Base-by-base conservation (phyloP, 1,139 yeast genomes). In the Dujonia santamariae region DNA sequence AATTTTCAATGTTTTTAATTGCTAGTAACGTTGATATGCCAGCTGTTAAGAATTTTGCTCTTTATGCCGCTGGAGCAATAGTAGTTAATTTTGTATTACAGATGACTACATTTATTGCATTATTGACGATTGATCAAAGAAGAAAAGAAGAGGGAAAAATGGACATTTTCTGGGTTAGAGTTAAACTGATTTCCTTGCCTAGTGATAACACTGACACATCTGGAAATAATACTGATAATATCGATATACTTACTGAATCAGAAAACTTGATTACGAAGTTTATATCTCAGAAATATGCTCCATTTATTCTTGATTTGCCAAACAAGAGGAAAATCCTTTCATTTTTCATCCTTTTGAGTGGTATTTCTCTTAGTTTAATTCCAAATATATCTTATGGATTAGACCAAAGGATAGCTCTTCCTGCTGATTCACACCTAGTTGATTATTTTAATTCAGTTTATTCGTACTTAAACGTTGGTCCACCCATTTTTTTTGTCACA, bases 1-100 rank as follows among this genome's bases (percentile, higher is more conserved):
- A 92, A 49, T 69, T 82, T 7, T 63, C 80, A 4, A 85, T 96
- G 53, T 88, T 92, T 52, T 60, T 79, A 7, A 63, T 92, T 30
- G 96, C 96, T 0, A 71, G 95, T 0, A 59, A 69, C 6, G 97
- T 92, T 5, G 74, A 80, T 13, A 92, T 90, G 97, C 97, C 97
- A 3, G 97, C 97, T 0, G 97, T 90, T 7, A 73, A 82, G 43
- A 92, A 90, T 56, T 92, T 92, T 67, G 97, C 98, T 0, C 62
- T 81, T 18, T 92, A 86, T 51, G 85, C 96, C 11, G 94, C 96
- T 0, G 85, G 90, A 9, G 94, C 97, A 0, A 81, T 92, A 2
- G 53, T 81, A 11, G 64, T 86, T 47, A 90, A 92, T 53, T 81
- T 92, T 3, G 31, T 79, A 1, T 64, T 92, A 22, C 97, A 92